Evolutionary conservation across 2,329 filamentous ascomycete species (phyloP).

Genomic region (Diaporthe sp.): DNA sequence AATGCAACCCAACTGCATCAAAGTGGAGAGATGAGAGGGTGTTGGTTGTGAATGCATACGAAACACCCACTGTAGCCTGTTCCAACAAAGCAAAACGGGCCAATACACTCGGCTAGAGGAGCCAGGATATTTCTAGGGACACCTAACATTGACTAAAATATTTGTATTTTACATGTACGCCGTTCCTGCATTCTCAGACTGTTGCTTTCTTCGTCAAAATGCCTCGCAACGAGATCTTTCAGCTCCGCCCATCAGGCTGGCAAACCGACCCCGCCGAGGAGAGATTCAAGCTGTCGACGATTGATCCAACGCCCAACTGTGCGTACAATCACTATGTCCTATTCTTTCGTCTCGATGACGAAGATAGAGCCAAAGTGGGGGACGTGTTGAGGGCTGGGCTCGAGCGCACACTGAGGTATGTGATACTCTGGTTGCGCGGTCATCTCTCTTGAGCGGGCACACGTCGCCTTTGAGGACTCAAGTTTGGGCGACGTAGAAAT

Average conservation of each 20-base stretch:
- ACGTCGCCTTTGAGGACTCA: background rate
- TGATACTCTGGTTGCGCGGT: background rate
- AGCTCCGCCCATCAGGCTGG: slow-evolving; percentile 51
- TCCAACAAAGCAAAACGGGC: background rate
- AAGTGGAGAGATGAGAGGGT: background rate
- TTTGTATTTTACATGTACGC: too few relatives aligned
- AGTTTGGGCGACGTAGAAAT: rapidly evolving
- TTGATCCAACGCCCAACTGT: slow-evolving; percentile 50
- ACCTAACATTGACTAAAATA: background rate
- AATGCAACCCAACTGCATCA: background rate
- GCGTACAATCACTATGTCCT: slow-evolving; percentile 54
- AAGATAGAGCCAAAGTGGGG: slow-evolving; percentile 45
- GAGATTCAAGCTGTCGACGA: slow-evolving; percentile 50
- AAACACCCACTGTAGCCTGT: background rate
- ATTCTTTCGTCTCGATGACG: slow-evolving; percentile 52
- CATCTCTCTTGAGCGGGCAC: background rate
- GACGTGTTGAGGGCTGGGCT: slow-evolving; percentile 51
- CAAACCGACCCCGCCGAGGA: slow-evolving; percentile 52
- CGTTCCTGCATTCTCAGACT: too few relatives aligned
- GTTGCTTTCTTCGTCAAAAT: background rate
- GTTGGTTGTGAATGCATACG: background rate
- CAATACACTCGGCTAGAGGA: background rate
- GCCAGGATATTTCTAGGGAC: background rate
- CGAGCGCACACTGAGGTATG: slow-evolving; percentile 42
- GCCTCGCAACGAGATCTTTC: slow-evolving; percentile 30